A percentile compares a stretch with the other conserved stretches of the same genome.
phyloP scores from a whole-genome alignment of 1,284 basidiomycete genomes.

The Binderoboletus segoi region DNA sequence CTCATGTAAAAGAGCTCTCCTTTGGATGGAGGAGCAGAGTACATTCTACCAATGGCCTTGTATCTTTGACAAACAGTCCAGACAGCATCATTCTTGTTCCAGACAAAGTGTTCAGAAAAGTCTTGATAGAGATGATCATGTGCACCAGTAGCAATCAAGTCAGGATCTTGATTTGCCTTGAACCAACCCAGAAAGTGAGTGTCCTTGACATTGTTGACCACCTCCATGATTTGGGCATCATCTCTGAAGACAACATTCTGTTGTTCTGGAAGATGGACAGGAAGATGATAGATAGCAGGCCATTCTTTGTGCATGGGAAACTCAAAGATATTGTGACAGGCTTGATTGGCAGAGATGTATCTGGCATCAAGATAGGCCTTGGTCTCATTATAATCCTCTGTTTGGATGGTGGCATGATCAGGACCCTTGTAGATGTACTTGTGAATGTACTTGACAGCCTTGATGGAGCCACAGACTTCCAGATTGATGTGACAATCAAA shows the following conservation, averaged over 20 bases:
- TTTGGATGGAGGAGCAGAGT: conserved; percentile 25
- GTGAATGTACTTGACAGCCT: too few species aligned
- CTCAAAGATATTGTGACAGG: conserved; percentile 21
- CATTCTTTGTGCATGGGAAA: conserved; percentile 22
- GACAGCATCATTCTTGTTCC: not conserved
- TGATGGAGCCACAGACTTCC: too few species aligned
- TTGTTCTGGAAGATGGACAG: conserved; percentile 25
- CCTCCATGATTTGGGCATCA: conserved; percentile 2
- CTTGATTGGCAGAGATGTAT: conserved; percentile 3
- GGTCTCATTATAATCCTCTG: too few species aligned
- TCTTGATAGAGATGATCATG: conserved; percentile 42
- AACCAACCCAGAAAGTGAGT: conserved; percentile 44
- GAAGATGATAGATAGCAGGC: conserved; percentile 15
- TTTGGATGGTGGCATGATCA: too few species aligned
- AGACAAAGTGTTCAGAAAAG: conserved; percentile 38
- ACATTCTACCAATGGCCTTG: conserved; percentile 39
- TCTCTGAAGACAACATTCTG: conserved; percentile 41
- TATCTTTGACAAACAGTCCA: conserved; percentile 1
- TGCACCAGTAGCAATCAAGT: conserved; percentile 29
- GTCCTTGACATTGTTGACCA: conserved; percentile 23
- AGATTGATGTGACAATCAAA: too few species aligned
- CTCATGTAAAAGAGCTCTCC: conserved; percentile 40
- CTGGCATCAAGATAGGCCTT: too few species aligned
- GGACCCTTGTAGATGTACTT: too few species aligned
- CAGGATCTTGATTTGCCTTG: conserved; percentile 37